Conservation (phyloP, 2,329 filamentous ascomycete genomes). For the Camillea tinctor region DNA sequence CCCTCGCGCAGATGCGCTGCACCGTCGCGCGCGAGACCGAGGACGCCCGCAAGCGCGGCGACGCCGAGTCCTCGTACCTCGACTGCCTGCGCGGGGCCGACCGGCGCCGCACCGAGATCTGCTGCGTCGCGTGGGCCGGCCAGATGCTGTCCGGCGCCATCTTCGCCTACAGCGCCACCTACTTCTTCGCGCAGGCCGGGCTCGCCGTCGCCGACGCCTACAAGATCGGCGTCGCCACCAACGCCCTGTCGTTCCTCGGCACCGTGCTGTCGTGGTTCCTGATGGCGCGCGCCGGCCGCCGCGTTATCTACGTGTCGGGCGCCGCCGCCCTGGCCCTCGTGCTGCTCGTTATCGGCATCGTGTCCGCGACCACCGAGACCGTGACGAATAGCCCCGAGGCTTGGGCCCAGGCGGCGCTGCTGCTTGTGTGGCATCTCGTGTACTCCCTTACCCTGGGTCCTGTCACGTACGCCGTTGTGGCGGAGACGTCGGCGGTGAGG, state of each 20-base stretch:
- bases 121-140: slow-evolving; percentile 25
- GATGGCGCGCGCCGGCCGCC: slow-evolving; percentile 33
- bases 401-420: slow-evolving; percentile 35
- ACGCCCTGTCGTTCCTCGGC: slow-evolving; percentile 20
- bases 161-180: slow-evolving; percentile 30
- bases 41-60: slow-evolving; percentile 31
- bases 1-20: slow-evolving; percentile 39
- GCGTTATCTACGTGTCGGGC: slow-evolving; percentile 35
- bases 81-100: slow-evolving; percentile 40
- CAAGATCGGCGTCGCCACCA: slow-evolving; percentile 10
- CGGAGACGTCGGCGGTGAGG: slow-evolving; percentile 41
- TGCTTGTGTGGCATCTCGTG: slow-evolving; percentile 38
- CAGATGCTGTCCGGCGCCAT: slow-evolving; percentile 20
- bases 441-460: slow-evolving; percentile 44
- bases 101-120: slow-evolving; percentile 33
- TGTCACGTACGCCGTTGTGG: slow-evolving; percentile 42
- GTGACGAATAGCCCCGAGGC: slow-evolving; percentile 35
- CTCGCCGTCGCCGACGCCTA: slow-evolving; percentile 16
- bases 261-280: slow-evolving; percentile 37
- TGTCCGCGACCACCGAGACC: slow-evolving; percentile 31
- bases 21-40: slow-evolving; percentile 25
- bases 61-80: slow-evolving; percentile 32
- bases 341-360: slow-evolving; percentile 36
- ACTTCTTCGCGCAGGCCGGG: slow-evolving; percentile 31
- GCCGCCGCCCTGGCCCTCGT: slow-evolving; percentile 33